These are phyloP conservation scores for Penicillium brasilianum DNA, from an alignment of 2,329 filamentous ascomycete species.

Conservation along the genomic window DNA sequence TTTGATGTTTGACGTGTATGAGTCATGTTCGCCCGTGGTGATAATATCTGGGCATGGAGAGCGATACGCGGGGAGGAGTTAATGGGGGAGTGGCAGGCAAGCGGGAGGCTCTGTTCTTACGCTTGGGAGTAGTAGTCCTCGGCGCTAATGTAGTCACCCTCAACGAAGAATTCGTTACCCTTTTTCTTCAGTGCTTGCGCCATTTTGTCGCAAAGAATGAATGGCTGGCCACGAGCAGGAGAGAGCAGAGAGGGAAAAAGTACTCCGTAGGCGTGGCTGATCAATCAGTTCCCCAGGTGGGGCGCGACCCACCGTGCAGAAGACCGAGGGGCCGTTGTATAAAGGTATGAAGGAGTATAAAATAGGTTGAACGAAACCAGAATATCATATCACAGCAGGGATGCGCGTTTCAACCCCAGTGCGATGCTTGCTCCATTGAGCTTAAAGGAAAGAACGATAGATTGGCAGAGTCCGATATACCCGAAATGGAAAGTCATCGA, in stretches of 20 bases:
- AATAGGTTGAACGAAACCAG: not conserved
- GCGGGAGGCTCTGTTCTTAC: slow-evolving; percentile 33
- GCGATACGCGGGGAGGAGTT: not conserved
- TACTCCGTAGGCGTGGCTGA: slow-evolving; percentile 24
- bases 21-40: not conserved
- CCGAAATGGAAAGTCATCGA: slow-evolving; percentile 42
- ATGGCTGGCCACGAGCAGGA: not conserved
- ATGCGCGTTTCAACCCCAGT: not conserved
- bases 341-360: slow-evolving; percentile 8
- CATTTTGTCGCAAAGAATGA: slow-evolving; percentile 30
- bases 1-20: slow-evolving; percentile 1
- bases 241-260: not conserved
- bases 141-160: slow-evolving; percentile 51
- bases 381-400: not conserved
- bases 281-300: slow-evolving; percentile 30
- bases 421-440: not conserved
- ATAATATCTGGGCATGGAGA: not conserved
- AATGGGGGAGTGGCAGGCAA: not conserved
- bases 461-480: not conserved
- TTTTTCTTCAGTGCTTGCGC: slow-evolving; percentile 49
- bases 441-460: not conserved
- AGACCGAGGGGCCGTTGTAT: slow-evolving; percentile 1
- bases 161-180: slow-evolving; percentile 54
- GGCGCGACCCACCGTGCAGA: slow-evolving; percentile 27
- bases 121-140: slow-evolving; percentile 55